Conservation (phyloP, 148 eudicot genomes). For the Beta vulgaris region DNA sequence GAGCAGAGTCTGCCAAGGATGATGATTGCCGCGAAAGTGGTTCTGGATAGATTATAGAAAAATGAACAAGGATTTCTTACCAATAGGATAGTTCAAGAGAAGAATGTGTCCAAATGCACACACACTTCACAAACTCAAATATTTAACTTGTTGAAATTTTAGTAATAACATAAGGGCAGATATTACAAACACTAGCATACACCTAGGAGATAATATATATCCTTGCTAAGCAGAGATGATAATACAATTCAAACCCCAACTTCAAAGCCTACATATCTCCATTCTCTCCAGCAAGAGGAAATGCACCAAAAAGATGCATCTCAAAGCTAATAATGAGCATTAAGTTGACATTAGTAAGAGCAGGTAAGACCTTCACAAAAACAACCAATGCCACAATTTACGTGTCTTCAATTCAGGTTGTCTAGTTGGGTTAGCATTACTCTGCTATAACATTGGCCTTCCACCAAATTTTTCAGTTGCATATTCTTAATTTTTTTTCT, state of each 20-base stretch:
- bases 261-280: no score
- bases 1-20: slow-evolving; percentile 37
- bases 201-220: neutral
- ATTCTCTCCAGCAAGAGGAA: neutral
- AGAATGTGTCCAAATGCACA: neutral
- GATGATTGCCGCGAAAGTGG: slow-evolving; percentile 69
- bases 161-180: neutral
- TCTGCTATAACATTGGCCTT: no score
- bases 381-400: no score
- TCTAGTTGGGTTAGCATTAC: no score
- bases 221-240: neutral
- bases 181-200: neutral
- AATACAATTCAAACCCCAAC: neutral
- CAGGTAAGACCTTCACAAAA: neutral
- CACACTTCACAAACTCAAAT: no score
- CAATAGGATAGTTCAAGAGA: neutral
- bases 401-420: no score
- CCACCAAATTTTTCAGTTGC: no score
- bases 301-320: neutral
- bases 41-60: slow-evolving; percentile 57
- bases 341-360: neutral
- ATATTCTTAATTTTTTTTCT: no score
- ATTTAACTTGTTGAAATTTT: neutral
- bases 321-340: neutral
- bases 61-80: slow-evolving; percentile 4